These are phyloP conservation scores for Malassezia pachydermatis DNA, from an alignment of 1,284 basidiomycete genomes.

Conservation along the genomic window DNA sequence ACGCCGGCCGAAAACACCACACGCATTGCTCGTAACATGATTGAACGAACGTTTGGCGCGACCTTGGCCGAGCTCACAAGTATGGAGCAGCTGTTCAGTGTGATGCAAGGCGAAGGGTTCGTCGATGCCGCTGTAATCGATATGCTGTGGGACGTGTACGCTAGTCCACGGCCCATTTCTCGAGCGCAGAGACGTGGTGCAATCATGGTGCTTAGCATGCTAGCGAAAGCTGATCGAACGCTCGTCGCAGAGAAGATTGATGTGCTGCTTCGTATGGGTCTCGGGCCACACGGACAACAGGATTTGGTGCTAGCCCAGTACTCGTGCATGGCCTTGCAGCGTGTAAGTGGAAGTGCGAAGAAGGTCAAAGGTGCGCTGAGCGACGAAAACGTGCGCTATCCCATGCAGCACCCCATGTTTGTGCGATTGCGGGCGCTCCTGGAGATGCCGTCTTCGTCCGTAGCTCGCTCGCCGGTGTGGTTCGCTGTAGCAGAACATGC, in stretches of 20 bases:
- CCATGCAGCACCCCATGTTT: slow-evolving; percentile 82
- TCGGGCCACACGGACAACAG: slow-evolving; percentile 62
- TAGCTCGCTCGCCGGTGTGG: slow-evolving; percentile 44
- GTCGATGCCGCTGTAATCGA: slow-evolving; percentile 74
- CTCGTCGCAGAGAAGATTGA: slow-evolving; percentile 83
- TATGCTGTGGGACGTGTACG: slow-evolving; percentile 89
- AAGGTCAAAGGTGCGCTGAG: slow-evolving; percentile 77
- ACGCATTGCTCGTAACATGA: slow-evolving; percentile 95
- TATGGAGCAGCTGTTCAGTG: slow-evolving; percentile 87
- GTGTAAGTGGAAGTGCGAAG: slow-evolving; percentile 85
- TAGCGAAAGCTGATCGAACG: slow-evolving; percentile 71
- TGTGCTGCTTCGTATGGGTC: slow-evolving; percentile 71
- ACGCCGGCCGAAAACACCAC: slow-evolving; percentile 75
- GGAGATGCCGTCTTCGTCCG: slow-evolving; percentile 22
- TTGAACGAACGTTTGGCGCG: slow-evolving; percentile 54
- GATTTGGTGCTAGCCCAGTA: slow-evolving; percentile 84
- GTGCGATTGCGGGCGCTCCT: slow-evolving; percentile 64
- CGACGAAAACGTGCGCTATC: slow-evolving; percentile 74
- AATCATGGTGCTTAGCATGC: slow-evolving; percentile 89
- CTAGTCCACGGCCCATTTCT: slow-evolving; percentile 51
- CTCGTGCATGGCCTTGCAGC: slow-evolving; percentile 82
- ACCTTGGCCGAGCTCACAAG: slow-evolving; percentile 91
- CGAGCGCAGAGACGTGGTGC: slow-evolving; percentile 77
- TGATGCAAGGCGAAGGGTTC: slow-evolving; percentile 73
- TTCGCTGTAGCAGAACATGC: slow-evolving; percentile 92